phyloP scores from a whole-genome alignment of 495 filamentous ascomycete genomes.

The Delitschia confertaspora region DNA sequence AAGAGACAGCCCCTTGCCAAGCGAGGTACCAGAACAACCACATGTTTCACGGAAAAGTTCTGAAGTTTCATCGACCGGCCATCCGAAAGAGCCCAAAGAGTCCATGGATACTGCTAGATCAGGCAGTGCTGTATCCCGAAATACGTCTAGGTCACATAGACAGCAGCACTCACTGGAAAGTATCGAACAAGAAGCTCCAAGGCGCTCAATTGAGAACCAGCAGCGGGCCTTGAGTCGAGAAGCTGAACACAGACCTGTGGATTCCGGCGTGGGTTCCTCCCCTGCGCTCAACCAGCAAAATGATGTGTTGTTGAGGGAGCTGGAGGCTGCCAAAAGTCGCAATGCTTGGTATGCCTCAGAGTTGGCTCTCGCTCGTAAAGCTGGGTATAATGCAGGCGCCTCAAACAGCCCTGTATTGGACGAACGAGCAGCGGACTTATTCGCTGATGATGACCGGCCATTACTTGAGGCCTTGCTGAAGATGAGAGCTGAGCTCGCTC shows the following conservation, averaged over 20 bases:
- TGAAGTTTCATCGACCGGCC: conserved; percentile 1
- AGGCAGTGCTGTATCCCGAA: conserved; percentile 21
- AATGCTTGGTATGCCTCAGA: conserved; percentile 98
- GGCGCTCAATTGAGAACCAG: conserved; percentile 23
- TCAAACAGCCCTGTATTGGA: conserved; percentile 68
- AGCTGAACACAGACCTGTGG: conserved; percentile 25
- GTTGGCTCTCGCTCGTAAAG: conserved; percentile 76
- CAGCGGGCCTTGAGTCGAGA: conserved; percentile 19
- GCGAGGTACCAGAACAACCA: conserved; percentile 1
- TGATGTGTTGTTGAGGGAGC: conserved; percentile 63
- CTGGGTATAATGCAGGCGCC: conserved; percentile 69
- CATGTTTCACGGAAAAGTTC: conserved; percentile 17
- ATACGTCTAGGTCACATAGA: conserved; percentile 22
- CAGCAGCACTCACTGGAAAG: conserved; percentile 29
- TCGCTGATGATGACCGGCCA: conserved; percentile 84
- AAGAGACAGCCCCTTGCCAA: conserved; percentile 35
- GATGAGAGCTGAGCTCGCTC: conserved; percentile 75
- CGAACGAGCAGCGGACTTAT: conserved; percentile 60
- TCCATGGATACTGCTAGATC: conserved; percentile 24
- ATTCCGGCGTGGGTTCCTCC: conserved; percentile 34
- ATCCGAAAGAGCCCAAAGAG: conserved; percentile 12
- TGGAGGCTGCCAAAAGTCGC: conserved; percentile 69
- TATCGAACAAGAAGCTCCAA: conserved; percentile 23
- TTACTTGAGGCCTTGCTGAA: conserved; percentile 86
- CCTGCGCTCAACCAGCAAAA: conserved; percentile 34